A percentile compares a stretch with the other conserved stretches of the same genome.
phyloP scores from a whole-genome alignment of 331 rosid species.

The Prunus yedoensis region DNA sequence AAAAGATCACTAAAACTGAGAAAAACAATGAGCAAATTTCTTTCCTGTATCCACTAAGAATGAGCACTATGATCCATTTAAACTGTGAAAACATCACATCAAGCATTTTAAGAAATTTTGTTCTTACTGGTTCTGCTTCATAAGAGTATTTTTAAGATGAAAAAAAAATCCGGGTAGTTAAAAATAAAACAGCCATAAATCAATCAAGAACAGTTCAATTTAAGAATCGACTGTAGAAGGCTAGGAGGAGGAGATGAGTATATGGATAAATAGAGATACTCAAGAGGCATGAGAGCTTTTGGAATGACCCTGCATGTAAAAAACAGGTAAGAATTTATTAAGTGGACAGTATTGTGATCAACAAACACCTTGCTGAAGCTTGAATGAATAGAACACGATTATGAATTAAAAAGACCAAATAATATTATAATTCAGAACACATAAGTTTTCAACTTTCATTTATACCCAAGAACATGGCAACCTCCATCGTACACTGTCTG shows the following conservation, averaged over 20 bases:
- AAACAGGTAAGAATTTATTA: slow-evolving; percentile 9
- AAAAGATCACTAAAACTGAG: slow-evolving; percentile 10
- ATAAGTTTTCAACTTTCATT: slow-evolving; percentile 10
- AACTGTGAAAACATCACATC: neutral
- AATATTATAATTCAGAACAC: neutral
- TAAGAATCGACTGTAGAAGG: neutral
- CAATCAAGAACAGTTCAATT: neutral
- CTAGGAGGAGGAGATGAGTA: neutral
- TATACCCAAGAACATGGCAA: slow-evolving; percentile 85
- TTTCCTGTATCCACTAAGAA: slow-evolving; percentile 5
- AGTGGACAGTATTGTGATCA: slow-evolving; percentile 27
- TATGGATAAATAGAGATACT: slow-evolving; percentile 39
- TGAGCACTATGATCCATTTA: neutral
- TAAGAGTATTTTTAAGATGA: neutral
- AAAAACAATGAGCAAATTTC: slow-evolving; percentile 11
- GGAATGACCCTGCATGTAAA: slow-evolving; percentile 80
- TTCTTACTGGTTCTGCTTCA: neutral
- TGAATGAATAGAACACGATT: slow-evolving; percentile 3
- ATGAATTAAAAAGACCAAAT: slow-evolving; percentile 11
- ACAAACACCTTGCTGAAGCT: slow-evolving; percentile 10
- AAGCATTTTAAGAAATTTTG: neutral
- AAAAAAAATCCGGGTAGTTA: neutral
- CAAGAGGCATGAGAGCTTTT: slow-evolving; percentile 84
- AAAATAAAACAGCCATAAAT: neutral
- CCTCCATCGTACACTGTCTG: slow-evolving; percentile 79